Percentiles rank a stretch among this genome's conserved stretches.
Conservation (phyloP, 164 flowering plant species). For the Paratinospora sagittata region DNA sequence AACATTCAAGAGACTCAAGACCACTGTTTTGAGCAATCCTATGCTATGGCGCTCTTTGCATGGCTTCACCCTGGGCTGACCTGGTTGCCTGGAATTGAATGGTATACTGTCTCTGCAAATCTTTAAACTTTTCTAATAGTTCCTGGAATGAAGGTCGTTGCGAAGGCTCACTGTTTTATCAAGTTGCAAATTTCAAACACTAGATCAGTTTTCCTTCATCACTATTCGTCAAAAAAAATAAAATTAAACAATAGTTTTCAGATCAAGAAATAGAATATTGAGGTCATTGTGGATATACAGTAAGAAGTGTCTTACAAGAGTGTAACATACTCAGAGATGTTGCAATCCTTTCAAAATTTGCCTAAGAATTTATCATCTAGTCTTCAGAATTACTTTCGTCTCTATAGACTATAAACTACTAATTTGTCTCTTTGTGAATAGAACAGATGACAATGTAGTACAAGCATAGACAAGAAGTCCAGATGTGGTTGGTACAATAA, state of each 20-base stretch:
- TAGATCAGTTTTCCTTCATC: not conserved
- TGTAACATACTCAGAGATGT: too few relatives aligned
- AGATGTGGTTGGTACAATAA: too few relatives aligned
- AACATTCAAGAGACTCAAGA: not conserved
- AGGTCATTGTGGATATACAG: too few relatives aligned
- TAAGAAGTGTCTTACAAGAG: too few relatives aligned
- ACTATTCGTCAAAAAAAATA: not conserved
- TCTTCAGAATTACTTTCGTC: too few relatives aligned
- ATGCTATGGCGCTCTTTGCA: slow-evolving; percentile 23
- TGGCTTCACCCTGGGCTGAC: slow-evolving; percentile 32
- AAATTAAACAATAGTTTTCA: not conserved
- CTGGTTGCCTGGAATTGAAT: slow-evolving; percentile 56
- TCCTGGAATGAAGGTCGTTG: slow-evolving; percentile 70
- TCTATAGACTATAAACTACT: too few relatives aligned
- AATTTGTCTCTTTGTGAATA: too few relatives aligned
- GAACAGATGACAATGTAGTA: not conserved
- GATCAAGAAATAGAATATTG: too few relatives aligned
- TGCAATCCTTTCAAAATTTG: too few relatives aligned
- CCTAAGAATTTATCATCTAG: too few relatives aligned
- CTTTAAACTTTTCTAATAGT: slow-evolving; percentile 60
- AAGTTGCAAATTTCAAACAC: slow-evolving; percentile 5
- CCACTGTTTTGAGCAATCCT: not conserved
- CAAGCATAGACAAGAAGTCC: too few relatives aligned
- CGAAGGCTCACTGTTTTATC: slow-evolving; percentile 50
- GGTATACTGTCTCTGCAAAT: slow-evolving; percentile 50